Evolutionary conservation across 1,139 yeast species (phyloP).

Genomic region (Schizosaccharomyces versatilis): DNA sequence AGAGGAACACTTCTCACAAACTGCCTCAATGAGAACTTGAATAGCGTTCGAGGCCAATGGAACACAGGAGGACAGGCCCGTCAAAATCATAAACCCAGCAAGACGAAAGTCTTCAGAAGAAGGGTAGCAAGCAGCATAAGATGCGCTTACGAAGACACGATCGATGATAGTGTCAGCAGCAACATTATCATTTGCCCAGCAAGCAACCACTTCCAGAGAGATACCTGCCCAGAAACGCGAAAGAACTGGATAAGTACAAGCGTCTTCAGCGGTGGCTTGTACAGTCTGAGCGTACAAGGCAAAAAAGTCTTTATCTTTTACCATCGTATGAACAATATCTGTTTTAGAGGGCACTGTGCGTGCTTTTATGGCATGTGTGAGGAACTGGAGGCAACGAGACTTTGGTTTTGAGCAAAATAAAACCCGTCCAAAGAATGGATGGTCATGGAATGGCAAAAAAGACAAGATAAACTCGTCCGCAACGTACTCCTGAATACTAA

Average conservation of each 20-base stretch:
- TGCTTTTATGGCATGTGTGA: slow-evolving; percentile 34
- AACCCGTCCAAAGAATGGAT: slow-evolving; percentile 51
- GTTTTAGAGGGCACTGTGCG: slow-evolving; percentile 43
- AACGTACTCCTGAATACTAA: slow-evolving; percentile 51
- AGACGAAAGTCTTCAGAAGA: slow-evolving; percentile 24
- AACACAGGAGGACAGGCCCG: slow-evolving; percentile 55
- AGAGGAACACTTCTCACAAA: slow-evolving; percentile 27
- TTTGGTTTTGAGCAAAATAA: slow-evolving; percentile 17
- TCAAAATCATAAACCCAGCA: slow-evolving; percentile 60
- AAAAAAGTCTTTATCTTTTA: slow-evolving; percentile 27
- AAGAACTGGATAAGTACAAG: slow-evolving; percentile 34
- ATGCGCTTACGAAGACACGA: slow-evolving; percentile 17
- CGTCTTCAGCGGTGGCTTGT: slow-evolving; percentile 27
- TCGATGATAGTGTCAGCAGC: slow-evolving; percentile 21
- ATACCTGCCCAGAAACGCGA: slow-evolving; percentile 59
- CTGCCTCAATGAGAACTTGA: slow-evolving; percentile 47
- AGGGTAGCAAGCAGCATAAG: neutral
- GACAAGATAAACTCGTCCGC: slow-evolving; percentile 50
- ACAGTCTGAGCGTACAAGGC: slow-evolving; percentile 42
- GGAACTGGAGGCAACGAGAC: neutral
- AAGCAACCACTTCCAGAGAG: slow-evolving; percentile 43
- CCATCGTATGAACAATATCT: slow-evolving; percentile 48
- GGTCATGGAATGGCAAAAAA: slow-evolving; percentile 53
- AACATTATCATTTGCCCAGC: slow-evolving; percentile 22
- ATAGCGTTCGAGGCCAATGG: slow-evolving; percentile 43